phyloP scores from a whole-genome alignment of 2,329 filamentous ascomycete genomes.

The Aschersonia sp. region DNA sequence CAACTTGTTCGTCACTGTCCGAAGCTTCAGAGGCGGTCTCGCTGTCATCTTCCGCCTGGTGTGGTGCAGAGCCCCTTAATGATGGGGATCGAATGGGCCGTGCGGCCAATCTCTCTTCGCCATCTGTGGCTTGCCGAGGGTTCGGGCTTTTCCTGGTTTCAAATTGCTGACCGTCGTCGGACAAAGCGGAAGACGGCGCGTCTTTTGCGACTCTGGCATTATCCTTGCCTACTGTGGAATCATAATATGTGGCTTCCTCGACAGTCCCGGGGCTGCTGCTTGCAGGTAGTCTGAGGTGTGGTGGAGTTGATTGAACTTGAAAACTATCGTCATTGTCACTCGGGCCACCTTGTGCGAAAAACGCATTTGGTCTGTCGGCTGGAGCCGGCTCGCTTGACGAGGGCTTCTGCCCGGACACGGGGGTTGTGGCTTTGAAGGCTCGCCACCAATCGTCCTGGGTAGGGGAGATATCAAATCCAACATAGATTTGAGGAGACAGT shows the following conservation, averaged over 20 bases:
- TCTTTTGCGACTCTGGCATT: slow-evolving; percentile 12
- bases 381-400: too few species aligned
- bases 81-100: too few species aligned
- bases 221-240: slow-evolving; percentile 5
- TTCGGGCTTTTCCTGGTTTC: slow-evolving; percentile 6
- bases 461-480: slow-evolving; percentile 17
- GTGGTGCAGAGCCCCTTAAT: background rate
- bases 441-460: slow-evolving; percentile 35
- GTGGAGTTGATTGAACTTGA: slow-evolving; percentile 33
- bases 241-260: background rate
- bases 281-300: slow-evolving; percentile 16
- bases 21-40: slow-evolving; percentile 30
- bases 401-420: background rate
- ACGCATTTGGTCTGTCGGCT: too few species aligned
- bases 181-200: slow-evolving; percentile 1
- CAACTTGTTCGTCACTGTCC: slow-evolving; percentile 15
- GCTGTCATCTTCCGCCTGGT: slow-evolving; percentile 10
- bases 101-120: background rate
- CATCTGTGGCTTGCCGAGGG: background rate
- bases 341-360: slow-evolving; percentile 4
- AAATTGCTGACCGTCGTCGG: slow-evolving; percentile 6
- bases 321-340: slow-evolving; percentile 29
- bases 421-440: slow-evolving; percentile 19
- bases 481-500: slow-evolving; percentile 14
- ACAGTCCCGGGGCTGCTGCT: slow-evolving; percentile 7